phyloP scores from a whole-genome alignment of 352 stramenopile species.

The Aphanomyces euteiches region DNA sequence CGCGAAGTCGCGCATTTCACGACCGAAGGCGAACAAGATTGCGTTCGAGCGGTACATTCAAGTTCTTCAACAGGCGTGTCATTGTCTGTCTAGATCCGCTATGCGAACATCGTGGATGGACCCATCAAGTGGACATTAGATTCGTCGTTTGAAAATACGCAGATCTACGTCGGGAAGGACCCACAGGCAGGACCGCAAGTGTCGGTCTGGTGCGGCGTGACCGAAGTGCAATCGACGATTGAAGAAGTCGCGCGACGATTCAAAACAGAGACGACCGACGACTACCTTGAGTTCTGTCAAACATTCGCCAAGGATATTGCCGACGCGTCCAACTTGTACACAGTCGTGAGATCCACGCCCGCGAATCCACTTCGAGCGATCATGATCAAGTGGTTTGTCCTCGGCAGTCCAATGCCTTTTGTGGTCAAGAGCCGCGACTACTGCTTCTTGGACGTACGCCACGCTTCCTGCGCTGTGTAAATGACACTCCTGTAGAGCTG shows the following conservation, averaged over 20 bases:
- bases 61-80: too few species aligned
- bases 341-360: neutral
- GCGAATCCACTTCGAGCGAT: neutral
- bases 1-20: neutral
- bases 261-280: neutral
- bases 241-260: neutral
- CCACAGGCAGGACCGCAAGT: neutral
- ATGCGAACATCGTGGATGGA: neutral
- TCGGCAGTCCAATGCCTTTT: neutral
- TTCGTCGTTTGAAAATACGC: neutral
- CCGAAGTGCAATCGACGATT: neutral
- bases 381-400: constrained; percentile 2
- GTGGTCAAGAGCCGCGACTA: constrained; percentile 9
- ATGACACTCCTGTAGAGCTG: neutral
- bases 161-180: neutral
- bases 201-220: neutral
- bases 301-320: neutral
- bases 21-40: neutral
- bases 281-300: neutral
- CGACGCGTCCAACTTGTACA: constrained; percentile 1
- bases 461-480: neutral
- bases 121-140: neutral
- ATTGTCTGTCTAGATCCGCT: neutral
- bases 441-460: constrained; percentile 6
- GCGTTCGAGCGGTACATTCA: too few species aligned